phyloP scores from a whole-genome alignment of 2,329 filamentous ascomycete genomes.

The Sporothrix brunneoviolacea region DNA sequence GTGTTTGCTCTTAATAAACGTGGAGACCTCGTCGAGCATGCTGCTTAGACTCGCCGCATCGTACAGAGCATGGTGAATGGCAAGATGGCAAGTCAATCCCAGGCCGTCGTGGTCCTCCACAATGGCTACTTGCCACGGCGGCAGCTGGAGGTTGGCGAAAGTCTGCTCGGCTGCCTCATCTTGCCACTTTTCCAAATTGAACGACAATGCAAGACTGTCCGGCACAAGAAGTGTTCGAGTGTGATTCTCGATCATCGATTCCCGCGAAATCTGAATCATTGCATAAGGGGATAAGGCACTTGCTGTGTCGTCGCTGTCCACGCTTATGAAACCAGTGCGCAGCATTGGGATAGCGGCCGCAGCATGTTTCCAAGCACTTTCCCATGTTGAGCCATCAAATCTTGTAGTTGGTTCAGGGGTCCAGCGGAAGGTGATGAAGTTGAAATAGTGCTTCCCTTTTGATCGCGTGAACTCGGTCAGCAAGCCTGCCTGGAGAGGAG shows the following conservation, averaged over 20 bases:
- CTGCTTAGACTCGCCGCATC: conserved; percentile 68
- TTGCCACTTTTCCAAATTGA: conserved; percentile 34
- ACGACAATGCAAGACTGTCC: too few relatives aligned
- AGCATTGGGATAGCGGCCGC: conserved; percentile 60
- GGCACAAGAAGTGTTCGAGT: too few relatives aligned
- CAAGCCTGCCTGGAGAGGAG: conserved; percentile 72
- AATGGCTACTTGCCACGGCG: conserved; percentile 58
- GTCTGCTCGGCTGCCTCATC: conserved; percentile 26
- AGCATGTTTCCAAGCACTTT: conserved; percentile 52
- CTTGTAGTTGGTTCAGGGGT: conserved; percentile 24
- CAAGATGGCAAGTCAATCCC: conserved; percentile 28
- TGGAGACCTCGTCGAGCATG: conserved; percentile 55
- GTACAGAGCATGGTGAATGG: conserved; percentile 75
- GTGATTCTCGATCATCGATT: background rate
- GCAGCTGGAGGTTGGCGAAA: conserved; percentile 40
- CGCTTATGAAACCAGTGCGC: conserved; percentile 63
- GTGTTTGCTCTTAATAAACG: conserved; percentile 27
- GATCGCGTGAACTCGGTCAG: conserved; percentile 66
- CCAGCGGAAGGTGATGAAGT: conserved; percentile 55
- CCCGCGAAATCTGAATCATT: conserved; percentile 58
- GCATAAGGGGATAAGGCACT: conserved; percentile 48
- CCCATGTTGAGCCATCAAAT: conserved; percentile 33
- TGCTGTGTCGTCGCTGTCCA: conserved; percentile 49
- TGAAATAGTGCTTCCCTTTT: conserved; percentile 65
- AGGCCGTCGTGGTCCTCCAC: conserved; percentile 30